Conservation (phyloP, 768 basidiomycete genomes). For the Exsudoporus frostii region DNA sequence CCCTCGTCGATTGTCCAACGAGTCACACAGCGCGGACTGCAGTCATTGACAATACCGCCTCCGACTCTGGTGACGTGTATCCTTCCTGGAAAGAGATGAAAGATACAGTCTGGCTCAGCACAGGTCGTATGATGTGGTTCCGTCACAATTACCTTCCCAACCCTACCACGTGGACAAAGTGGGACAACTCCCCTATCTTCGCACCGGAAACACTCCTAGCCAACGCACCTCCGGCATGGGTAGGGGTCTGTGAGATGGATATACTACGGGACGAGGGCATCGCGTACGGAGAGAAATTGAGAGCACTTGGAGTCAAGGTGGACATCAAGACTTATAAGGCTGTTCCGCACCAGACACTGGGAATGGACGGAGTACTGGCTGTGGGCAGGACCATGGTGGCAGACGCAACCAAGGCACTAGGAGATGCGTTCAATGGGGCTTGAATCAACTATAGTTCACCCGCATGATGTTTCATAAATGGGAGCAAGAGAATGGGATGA, state of each 20-base stretch:
- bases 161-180: conserved; percentile 52
- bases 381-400: conserved; percentile 14
- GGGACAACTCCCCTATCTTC: conserved; percentile 71
- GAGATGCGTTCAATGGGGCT: conserved; percentile 14
- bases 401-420: conserved; percentile 21
- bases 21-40: neutral
- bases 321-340: conserved; percentile 56
- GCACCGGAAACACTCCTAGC: conserved; percentile 54
- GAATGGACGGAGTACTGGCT: conserved; percentile 53
- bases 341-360: conserved; percentile 65
- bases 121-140: conserved; percentile 72
- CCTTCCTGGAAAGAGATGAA: conserved; percentile 56
- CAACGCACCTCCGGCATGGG: conserved; percentile 56
- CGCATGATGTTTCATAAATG: neutral
- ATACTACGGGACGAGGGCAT: conserved; percentile 66
- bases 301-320: conserved; percentile 47
- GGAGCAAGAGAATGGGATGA: neutral
- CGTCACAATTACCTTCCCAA: conserved; percentile 63
- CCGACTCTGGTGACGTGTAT: conserved; percentile 34
- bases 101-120: conserved; percentile 56
- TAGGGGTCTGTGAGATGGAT: conserved; percentile 63
- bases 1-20: no score
- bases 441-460: neutral
- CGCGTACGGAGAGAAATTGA: conserved; percentile 57
- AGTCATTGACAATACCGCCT: conserved; percentile 69